phyloP scores from a whole-genome alignment of 1,284 basidiomycete genomes.

The Pseudozyma sp. region DNA sequence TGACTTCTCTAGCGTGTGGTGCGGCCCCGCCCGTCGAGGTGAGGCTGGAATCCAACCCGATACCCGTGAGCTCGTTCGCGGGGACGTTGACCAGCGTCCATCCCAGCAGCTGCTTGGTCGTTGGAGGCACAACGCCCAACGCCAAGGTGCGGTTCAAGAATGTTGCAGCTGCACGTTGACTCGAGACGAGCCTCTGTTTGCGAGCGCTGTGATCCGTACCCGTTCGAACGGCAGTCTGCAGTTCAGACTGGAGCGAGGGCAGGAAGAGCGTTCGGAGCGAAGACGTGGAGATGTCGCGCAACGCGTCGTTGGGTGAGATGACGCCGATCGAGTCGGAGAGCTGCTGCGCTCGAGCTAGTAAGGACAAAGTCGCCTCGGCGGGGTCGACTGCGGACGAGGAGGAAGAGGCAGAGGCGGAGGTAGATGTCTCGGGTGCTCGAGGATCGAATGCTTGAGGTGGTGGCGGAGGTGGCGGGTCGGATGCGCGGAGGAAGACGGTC shows the following conservation, averaged over 20 bases:
- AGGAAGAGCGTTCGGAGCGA: slow-evolving; percentile 59
- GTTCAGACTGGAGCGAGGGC: slow-evolving; percentile 42
- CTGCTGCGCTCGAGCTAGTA: slow-evolving; percentile 38
- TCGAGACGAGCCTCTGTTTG: slow-evolving; percentile 22
- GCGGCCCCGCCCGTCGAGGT: background rate
- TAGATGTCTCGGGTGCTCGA: slow-evolving; percentile 15
- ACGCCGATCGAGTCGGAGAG: slow-evolving; percentile 51
- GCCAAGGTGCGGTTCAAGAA: slow-evolving; percentile 32
- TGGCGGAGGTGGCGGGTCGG: slow-evolving; percentile 36
- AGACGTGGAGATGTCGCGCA: slow-evolving; percentile 57
- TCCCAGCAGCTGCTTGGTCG: slow-evolving; percentile 19
- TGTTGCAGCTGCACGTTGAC: slow-evolving; percentile 17
- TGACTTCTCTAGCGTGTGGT: slow-evolving; percentile 49
- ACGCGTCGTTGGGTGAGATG: slow-evolving; percentile 51
- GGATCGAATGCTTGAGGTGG: slow-evolving; percentile 27
- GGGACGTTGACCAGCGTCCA: slow-evolving; percentile 18
- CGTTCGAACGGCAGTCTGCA: slow-evolving; percentile 29
- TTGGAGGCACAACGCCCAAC: slow-evolving; percentile 39
- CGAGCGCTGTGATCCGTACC: slow-evolving; percentile 18
- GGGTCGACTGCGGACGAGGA: slow-evolving; percentile 17
- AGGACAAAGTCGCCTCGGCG: slow-evolving; percentile 16
- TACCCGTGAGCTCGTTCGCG: slow-evolving; percentile 2
- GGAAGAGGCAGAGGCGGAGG: slow-evolving; percentile 12
- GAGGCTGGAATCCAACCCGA: slow-evolving; percentile 10
- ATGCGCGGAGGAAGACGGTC: slow-evolving; percentile 29